A percentile compares a stretch with the other conserved stretches of the same genome.
phyloP scores from a whole-genome alignment of 163 green algal genomes.

The Prototheca wickerhamii region DNA sequence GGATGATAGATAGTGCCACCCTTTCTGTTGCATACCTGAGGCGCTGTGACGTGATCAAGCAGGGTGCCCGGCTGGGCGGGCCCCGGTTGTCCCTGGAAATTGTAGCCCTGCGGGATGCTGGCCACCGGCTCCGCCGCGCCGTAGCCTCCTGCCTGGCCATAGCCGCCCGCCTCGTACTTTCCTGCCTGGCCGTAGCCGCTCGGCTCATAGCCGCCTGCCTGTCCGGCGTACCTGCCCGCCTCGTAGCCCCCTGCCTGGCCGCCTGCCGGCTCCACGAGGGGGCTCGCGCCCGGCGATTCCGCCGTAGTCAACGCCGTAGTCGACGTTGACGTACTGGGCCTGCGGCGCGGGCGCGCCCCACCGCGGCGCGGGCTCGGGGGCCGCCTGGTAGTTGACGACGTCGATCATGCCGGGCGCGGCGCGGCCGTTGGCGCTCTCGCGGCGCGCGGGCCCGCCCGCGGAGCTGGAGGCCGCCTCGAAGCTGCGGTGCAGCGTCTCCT shows the following conservation, averaged over 20 bases:
- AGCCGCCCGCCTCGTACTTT: too few relatives aligned
- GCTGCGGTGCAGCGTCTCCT: constrained; percentile 1
- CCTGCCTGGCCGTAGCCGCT: too few relatives aligned
- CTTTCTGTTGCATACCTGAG: constrained; percentile 5
- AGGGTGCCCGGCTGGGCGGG: constrained; percentile 6
- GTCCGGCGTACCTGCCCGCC: too few relatives aligned
- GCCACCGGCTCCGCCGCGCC: too few relatives aligned
- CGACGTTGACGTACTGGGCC: background rate
- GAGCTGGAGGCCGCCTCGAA: background rate
- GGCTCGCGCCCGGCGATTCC: too few relatives aligned
- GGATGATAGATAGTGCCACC: too few relatives aligned
- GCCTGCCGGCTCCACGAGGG: too few relatives aligned
- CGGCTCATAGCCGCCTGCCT: too few relatives aligned
- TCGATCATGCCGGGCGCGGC: background rate
- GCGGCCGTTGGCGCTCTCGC: background rate
- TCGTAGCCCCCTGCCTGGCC: too few relatives aligned
- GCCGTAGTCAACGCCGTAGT: background rate
- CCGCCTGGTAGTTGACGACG: constrained; percentile 1
- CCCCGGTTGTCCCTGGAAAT: too few relatives aligned
- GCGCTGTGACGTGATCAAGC: constrained; percentile 18
- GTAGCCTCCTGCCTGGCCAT: too few relatives aligned
- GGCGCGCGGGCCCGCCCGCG: too few relatives aligned
- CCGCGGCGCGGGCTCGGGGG: background rate
- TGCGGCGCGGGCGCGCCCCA: background rate
- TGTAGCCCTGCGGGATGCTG: background rate